Base-by-base conservation (phyloP, 2,329 filamentous ascomycete species). In the Fusarium pilosicola region DNA sequence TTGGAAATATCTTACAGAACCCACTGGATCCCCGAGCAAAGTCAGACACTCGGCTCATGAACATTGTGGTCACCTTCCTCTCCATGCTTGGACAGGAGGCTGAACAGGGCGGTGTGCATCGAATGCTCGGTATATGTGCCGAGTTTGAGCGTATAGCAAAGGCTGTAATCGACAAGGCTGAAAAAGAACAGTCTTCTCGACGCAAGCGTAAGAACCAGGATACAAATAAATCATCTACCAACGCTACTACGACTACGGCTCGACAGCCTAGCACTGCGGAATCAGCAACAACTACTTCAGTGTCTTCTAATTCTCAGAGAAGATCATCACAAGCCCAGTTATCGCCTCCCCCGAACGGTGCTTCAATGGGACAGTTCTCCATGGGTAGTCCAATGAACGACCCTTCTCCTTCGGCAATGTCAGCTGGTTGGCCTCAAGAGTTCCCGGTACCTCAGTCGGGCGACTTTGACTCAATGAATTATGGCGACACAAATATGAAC, bases 101-200 rank as follows among this genome's bases (percentile, higher is more conserved):
- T 73, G 93, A 95, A 65, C 96, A 95, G 65, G 94, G 95, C 46
- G 95, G 94, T 77, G 94, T 98, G 10, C 94, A 94, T 80, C 93
- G 96, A 56, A 98, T 98, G 94, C 89, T 98, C 24, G 93, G 92
- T 30, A 92, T 98, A 3, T 98, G 96, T 81, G 90, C 94, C n/a
- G 96, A 99, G 79, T 99, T 99, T 77, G 95, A 97, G 81, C 91
- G 96, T 66, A 98, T 99, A 73, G 95, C 95, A 41, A 94, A 92
- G 79, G 91, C 95, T 7, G 94, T 97, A 14, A 91, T 98, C 51
- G 96, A 98, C 68, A 97, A 95, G 81, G 90, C 94, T 1, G 96
- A 98, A 79, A 94, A 93, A 78, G 96, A 98, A 58, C 90, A 93
- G 41, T 88, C 92, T 32, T 91, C 90, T 10, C 90, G 94, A 67